Evolutionary conservation across 345 rosid genomes (phyloP), one percentile per base, ranked within the genome.

Genomic region (Carallia pectinifolia): DNA sequence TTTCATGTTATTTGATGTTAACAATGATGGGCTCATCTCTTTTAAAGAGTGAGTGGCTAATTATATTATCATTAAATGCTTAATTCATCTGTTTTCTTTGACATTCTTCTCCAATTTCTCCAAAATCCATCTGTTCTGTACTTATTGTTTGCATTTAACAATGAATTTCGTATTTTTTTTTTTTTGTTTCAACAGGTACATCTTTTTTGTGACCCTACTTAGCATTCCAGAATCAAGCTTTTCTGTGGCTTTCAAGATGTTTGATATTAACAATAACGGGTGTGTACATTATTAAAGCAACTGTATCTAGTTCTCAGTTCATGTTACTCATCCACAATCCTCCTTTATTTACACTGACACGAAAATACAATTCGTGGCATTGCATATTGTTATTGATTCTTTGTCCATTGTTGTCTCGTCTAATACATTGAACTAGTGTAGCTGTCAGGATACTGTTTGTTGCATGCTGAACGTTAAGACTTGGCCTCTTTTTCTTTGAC

Each of bases 161-260:
- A 34, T 69, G 33, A 58, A 61, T 39, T 40, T 68, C n/a, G 65
- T 67, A n/a, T n/a, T n/a, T n/a, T n/a, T 7, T 53, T 58, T 36
- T 15, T 58, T 55, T 67, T 64, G 37, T 2, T 71, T 71, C 48
- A 71, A 63, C 88, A 95, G 99, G 89, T 92, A 92, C 66, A 92
- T 95, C 75, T 95, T 95, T 82, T 89, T 92, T 63, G 91, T 89
- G 48, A 95, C 96, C 5, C 81, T 95, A 62, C 97, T 95, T 62
- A 85, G 99, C 80, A 85, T 89, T 17, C 99, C 98, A 15, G 97
- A 92, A 77, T 89, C 98, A 18, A 78, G 91, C 81, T 92, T 95
- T 67, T 80, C 92, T 1, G 83, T 89, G 53, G 86, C 92, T 64
- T 95, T 95, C 88, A 95, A 87, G 76, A 95, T 88, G 99, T 90